A percentile compares a stretch with the other conserved stretches of the same genome.
phyloP scores from a whole-genome alignment of 805 yeast species.

The Candida corydali region DNA sequence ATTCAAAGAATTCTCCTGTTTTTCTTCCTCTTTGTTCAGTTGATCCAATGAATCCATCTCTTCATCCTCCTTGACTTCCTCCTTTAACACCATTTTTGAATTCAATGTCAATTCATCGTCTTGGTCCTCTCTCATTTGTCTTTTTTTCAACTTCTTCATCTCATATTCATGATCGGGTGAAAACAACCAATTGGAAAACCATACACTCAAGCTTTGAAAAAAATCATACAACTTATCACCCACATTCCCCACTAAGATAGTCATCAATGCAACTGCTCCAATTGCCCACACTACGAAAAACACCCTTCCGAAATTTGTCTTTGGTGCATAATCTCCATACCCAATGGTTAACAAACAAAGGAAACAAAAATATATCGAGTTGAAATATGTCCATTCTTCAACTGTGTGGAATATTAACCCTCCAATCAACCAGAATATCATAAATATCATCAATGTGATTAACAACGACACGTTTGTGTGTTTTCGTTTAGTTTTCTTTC shows the following conservation, averaged over 20 bases:
- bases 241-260: slow-evolving; percentile 66
- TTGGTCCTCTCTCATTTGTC: slow-evolving; percentile 7
- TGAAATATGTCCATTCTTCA: slow-evolving; percentile 72
- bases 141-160: neutral
- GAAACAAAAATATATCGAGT: slow-evolving; percentile 71
- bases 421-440: slow-evolving; percentile 69
- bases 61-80: slow-evolving; percentile 11
- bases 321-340: slow-evolving; percentile 73
- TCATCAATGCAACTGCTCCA: slow-evolving; percentile 83
- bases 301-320: slow-evolving; percentile 58
- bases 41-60: slow-evolving; percentile 5
- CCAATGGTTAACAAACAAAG: slow-evolving; percentile 79
- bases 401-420: slow-evolving; percentile 55
- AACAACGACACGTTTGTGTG: slow-evolving; percentile 39
- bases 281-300: slow-evolving; percentile 80
- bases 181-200: slow-evolving; percentile 8
- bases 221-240: slow-evolving; percentile 54
- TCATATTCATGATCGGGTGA: slow-evolving; percentile 7
- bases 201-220: slow-evolving; percentile 13
- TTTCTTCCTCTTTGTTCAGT: neutral
- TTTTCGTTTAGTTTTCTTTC: slow-evolving; percentile 32
- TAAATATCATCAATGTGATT: slow-evolving; percentile 40
- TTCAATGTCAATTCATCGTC: slow-evolving; percentile 7
- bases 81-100: slow-evolving; percentile 7
- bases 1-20: neutral